phyloP scores from a whole-genome alignment of 305 asterid genomes.

The Plantago coronopus region DNA sequence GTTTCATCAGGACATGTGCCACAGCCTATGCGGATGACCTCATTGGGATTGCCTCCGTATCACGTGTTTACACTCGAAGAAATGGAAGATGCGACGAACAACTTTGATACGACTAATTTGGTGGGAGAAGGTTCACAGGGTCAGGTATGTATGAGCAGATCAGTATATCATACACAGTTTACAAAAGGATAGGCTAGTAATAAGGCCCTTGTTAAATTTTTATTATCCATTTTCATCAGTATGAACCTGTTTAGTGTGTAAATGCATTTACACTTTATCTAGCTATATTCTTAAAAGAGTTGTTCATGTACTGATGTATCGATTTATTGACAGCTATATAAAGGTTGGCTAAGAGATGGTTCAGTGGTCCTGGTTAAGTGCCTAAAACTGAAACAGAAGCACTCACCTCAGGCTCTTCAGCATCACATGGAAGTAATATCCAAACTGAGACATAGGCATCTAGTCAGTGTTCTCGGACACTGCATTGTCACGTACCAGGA shows the following conservation, averaged over 20 bases:
- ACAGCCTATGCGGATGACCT: slow-evolving; percentile 66
- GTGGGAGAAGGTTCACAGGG: slow-evolving; percentile 74
- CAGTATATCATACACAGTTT: too few relatives aligned
- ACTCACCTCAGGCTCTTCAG: slow-evolving; percentile 75
- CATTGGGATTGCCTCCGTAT: slow-evolving; percentile 82
- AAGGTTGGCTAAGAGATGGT: slow-evolving; percentile 85
- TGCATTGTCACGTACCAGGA: slow-evolving; percentile 84
- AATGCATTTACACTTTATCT: neutral
- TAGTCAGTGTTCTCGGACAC: slow-evolving; percentile 94
- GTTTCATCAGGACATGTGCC: slow-evolving; percentile 49
- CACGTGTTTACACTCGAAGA: slow-evolving; percentile 83
- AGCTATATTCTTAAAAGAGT: neutral
- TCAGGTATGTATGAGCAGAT: slow-evolving; percentile 41
- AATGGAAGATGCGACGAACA: slow-evolving; percentile 85
- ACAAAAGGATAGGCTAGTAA: too few relatives aligned
- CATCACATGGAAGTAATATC: slow-evolving; percentile 90
- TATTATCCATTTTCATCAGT: too few relatives aligned
- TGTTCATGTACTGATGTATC: neutral
- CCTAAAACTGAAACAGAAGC: slow-evolving; percentile 78
- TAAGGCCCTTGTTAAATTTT: too few relatives aligned
- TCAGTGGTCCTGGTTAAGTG: slow-evolving; percentile 76
- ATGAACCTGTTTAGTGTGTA: slow-evolving; percentile 2
- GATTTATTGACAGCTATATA: slow-evolving; percentile 47
- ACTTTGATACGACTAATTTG: slow-evolving; percentile 69
- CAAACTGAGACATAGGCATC: slow-evolving; percentile 82